These are phyloP conservation scores for Mycena vitilis DNA, from an alignment of 768 basidiomycete genomes.

Conservation along the genomic window DNA sequence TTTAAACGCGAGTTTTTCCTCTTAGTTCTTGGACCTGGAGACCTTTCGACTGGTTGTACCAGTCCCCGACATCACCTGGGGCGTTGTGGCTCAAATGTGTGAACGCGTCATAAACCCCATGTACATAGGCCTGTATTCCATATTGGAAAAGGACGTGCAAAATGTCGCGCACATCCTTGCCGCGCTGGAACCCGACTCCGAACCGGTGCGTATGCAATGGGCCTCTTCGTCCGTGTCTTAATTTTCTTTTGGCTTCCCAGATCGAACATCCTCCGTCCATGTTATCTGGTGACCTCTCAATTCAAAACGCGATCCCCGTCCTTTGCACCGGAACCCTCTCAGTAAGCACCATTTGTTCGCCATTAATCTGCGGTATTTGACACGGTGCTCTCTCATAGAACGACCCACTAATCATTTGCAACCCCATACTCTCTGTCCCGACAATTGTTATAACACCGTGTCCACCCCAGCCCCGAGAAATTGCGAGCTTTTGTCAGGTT, in stretches of 20 bases:
- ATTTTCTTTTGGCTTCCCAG: not conserved
- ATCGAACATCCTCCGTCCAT: not conserved
- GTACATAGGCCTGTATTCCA: constrained; percentile 29
- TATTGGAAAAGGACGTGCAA: constrained; percentile 27
- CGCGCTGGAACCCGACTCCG: constrained; percentile 10
- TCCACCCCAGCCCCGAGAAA: constrained; percentile 50
- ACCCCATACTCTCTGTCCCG: constrained; percentile 54
- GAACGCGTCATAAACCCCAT: constrained; percentile 30
- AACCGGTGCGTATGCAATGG: not conserved
- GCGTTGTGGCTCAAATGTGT: constrained; percentile 22
- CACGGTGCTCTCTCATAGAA: constrained; percentile 1
- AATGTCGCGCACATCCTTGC: constrained; percentile 26
- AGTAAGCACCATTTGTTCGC: not conserved
- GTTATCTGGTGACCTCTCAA: not conserved
- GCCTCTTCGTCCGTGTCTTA: not conserved
- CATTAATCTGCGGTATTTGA: not conserved
- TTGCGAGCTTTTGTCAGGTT: constrained; percentile 51
- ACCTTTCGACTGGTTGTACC: constrained; percentile 24
- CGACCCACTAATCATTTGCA: constrained; percentile 45
- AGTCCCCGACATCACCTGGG: constrained; percentile 29
- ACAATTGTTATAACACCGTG: constrained; percentile 65
- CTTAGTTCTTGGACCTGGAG: constrained; percentile 21
- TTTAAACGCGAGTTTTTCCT: not conserved
- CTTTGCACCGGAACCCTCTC: not conserved
- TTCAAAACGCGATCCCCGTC: not conserved